Evolutionary conservation across 2,329 filamentous ascomycete species (phyloP).

Genomic region (Neopestalotiopsis sp.): DNA sequence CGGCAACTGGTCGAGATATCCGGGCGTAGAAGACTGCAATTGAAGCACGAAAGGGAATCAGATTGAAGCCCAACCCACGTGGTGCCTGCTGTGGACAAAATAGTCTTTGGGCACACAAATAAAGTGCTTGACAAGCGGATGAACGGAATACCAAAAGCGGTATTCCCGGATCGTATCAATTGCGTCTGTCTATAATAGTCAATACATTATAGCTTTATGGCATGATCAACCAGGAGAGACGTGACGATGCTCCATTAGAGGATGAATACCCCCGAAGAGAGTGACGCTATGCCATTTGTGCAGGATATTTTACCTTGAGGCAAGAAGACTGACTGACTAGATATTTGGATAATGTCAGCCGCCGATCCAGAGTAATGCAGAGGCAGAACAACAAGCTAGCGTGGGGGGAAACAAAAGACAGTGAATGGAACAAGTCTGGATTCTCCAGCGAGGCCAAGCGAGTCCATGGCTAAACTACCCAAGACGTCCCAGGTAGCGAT

Average conservation of each 20-base stretch:
- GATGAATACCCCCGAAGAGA: not conserved
- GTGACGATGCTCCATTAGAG: not conserved
- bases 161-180: constrained; percentile 13
- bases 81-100: constrained; percentile 10
- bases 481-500: not conserved
- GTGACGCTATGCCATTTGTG: not conserved
- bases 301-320: not conserved
- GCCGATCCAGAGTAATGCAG: not conserved
- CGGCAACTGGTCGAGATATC: not conserved
- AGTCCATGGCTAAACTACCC: not conserved
- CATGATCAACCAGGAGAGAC: not conserved
- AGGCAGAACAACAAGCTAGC: not conserved
- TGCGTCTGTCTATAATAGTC: not conserved
- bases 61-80: constrained; percentile 14
- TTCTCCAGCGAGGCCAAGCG: not conserved
- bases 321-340: not conserved
- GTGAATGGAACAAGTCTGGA: not conserved
- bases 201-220: constrained; percentile 1
- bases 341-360: not conserved
- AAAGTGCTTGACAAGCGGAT: not conserved
- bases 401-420: not conserved
- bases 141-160: constrained; percentile 12
- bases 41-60: not conserved
- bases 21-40: not conserved
- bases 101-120: not conserved